Conservation (phyloP, 1,284 basidiomycete genomes). For the Thelephora terrestris region DNA sequence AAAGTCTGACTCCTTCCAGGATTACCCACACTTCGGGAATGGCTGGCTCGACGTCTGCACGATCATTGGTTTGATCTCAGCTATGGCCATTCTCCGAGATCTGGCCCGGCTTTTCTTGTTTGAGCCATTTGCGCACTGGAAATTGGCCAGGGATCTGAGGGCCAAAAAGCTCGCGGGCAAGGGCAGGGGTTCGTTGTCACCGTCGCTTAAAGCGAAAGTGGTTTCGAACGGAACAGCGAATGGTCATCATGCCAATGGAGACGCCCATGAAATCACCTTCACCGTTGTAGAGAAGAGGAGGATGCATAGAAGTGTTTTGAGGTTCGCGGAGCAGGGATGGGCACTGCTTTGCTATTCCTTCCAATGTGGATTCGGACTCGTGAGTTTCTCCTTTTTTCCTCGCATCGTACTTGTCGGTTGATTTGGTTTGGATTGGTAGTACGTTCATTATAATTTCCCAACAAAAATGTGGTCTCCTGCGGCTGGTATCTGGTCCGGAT, state of each 20-base stretch:
- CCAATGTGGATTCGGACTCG: conserved; percentile 74
- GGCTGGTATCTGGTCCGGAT: conserved; percentile 64
- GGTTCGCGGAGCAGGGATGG: conserved; percentile 97
- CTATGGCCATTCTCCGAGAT: conserved; percentile 76
- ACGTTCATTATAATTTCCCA: conserved; percentile 68
- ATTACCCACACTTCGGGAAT: conserved; percentile 56
- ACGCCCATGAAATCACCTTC: conserved; percentile 9
- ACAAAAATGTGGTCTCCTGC: conserved; percentile 56
- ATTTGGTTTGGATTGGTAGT: conserved; percentile 34
- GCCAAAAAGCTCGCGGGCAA: conserved; percentile 19
- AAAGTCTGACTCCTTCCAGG: conserved; percentile 56
- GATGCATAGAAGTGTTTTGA: conserved; percentile 62
- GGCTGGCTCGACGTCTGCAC: conserved; percentile 66
- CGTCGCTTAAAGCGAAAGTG: conserved; percentile 15
- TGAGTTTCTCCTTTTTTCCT: conserved; percentile 36
- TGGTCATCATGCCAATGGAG: conserved; percentile 16
- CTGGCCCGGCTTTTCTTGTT: conserved; percentile 59
- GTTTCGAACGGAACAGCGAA: conserved; percentile 21
- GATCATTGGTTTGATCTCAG: conserved; percentile 61
- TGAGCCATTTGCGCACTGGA: conserved; percentile 71
- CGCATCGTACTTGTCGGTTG: conserved; percentile 5
- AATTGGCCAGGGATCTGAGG: conserved; percentile 44
- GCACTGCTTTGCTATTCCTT: conserved; percentile 70
- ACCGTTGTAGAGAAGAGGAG: conserved; percentile 33
- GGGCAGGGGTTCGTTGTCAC: conserved; percentile 17